Conservation (phyloP, 1,284 basidiomycete species). For the Malassezia obtusa region DNA sequence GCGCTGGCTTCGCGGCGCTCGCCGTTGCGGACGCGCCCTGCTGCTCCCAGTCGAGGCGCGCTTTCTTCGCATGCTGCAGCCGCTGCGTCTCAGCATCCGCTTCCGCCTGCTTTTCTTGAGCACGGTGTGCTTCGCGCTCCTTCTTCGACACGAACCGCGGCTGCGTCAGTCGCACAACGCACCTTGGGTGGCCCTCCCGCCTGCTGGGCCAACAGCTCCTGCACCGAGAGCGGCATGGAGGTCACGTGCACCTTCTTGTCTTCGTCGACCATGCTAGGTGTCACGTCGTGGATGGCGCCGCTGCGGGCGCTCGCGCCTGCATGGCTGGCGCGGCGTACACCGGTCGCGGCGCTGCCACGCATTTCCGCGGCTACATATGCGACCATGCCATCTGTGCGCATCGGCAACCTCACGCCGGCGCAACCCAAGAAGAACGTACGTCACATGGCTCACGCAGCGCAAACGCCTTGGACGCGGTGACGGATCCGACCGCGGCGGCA, state of each 20-base stretch:
- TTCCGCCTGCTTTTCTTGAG: slow-evolving; percentile 1
- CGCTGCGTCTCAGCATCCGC: background rate
- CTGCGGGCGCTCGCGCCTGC: background rate
- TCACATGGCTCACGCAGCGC: slow-evolving; percentile 52
- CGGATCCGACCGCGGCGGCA: slow-evolving; percentile 79
- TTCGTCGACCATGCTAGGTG: slow-evolving; percentile 1
- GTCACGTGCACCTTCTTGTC: background rate
- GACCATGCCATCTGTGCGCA: slow-evolving; percentile 1
- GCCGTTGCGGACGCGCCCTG: background rate
- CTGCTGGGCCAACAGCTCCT: slow-evolving; percentile 12
- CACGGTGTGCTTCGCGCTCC: slow-evolving; percentile 8
- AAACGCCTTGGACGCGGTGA: slow-evolving; percentile 89
- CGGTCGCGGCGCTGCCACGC: background rate
- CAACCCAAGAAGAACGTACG: slow-evolving; percentile 10
- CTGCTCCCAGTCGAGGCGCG: slow-evolving; percentile 6
- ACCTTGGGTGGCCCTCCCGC: background rate
- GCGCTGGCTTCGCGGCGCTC: background rate
- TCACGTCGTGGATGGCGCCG: slow-evolving; percentile 1
- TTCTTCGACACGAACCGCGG: slow-evolving; percentile 11
- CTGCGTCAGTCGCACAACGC: background rate
- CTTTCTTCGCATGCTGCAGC: background rate
- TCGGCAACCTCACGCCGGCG: slow-evolving; percentile 17
- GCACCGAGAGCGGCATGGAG: slow-evolving; percentile 10
- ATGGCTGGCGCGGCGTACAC: background rate
- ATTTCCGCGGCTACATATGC: background rate